Conservation (phyloP, 257 asterid genomes). For the Agastache rugosa region DNA sequence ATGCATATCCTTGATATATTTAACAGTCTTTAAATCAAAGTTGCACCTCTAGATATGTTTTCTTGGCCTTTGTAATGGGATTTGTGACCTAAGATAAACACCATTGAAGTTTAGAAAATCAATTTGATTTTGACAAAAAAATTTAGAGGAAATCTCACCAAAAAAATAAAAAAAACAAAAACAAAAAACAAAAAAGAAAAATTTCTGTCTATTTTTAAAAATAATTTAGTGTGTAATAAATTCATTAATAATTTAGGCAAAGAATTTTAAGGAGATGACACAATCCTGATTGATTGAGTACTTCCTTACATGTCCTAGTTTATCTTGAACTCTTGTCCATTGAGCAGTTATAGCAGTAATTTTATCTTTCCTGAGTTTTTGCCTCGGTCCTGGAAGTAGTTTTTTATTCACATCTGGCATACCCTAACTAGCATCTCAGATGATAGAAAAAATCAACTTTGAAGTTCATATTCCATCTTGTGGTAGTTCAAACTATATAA, state of each 20-base stretch:
- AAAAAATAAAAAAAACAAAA: no score
- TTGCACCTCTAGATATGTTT: no score
- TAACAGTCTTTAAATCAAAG: no score
- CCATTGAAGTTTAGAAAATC: no score
- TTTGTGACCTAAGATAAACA: no score
- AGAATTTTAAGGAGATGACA: background rate
- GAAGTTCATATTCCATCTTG: slow-evolving; percentile 13
- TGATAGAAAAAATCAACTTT: slow-evolving; percentile 25
- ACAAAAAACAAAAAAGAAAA: no score
- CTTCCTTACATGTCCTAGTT: slow-evolving; percentile 13
- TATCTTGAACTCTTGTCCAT: slow-evolving; percentile 7
- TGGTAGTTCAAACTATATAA: slow-evolving; percentile 25
- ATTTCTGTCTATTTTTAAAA: background rate
- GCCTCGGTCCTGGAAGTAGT: slow-evolving; percentile 1
- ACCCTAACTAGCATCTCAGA: slow-evolving; percentile 14
- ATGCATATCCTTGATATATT: no score
- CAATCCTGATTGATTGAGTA: background rate
- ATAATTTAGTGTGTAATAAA: slow-evolving; percentile 5
- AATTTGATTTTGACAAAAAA: no score
- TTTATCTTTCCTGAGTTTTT: background rate
- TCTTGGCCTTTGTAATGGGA: no score
- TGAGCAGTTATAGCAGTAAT: background rate
- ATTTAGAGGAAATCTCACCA: no score
- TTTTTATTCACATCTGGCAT: slow-evolving; percentile 7
- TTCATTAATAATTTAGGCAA: background rate